Evolutionary conservation across 225 moss, liverwort and hornwort genomes (phyloP).

Genomic region (Neckera pumila): DNA sequence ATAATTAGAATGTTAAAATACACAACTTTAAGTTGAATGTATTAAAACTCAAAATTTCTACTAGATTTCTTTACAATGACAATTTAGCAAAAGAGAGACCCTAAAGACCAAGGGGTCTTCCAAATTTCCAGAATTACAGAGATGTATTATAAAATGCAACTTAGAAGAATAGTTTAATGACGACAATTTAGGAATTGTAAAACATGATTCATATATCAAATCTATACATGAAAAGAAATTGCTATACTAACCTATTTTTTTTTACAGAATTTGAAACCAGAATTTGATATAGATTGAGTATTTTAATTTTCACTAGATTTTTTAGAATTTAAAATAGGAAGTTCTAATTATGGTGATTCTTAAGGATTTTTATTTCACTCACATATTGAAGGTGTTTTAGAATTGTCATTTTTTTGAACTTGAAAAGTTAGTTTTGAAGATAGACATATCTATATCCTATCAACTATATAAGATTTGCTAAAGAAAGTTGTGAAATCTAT

Average conservation of each 20-base stretch:
- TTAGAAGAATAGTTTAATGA: background rate
- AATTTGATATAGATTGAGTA: background rate
- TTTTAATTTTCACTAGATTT: background rate
- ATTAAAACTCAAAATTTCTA: too few species aligned
- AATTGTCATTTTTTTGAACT: too few species aligned
- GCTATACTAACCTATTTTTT: rapidly evolving
- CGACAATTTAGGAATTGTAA: too few species aligned
- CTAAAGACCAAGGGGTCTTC: rapidly evolving
- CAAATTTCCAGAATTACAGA: too few species aligned
- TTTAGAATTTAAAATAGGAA: background rate
- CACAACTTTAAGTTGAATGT: background rate
- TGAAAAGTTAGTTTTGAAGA: background rate
- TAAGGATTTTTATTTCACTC: background rate
- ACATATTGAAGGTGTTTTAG: background rate
- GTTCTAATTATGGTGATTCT: background rate
- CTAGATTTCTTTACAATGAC: background rate
- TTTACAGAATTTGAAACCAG: background rate
- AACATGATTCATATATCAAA: rapidly evolving
- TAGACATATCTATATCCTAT: too few species aligned
- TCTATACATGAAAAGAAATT: background rate
- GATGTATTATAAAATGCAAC: background rate
- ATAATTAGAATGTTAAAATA: background rate
- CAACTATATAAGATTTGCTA: background rate
- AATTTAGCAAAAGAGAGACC: background rate
- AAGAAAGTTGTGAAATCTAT: background rate